Evolutionary conservation across 2,329 filamentous ascomycete genomes (phyloP).

Genomic region (Trichophyton mentagrophytes): DNA sequence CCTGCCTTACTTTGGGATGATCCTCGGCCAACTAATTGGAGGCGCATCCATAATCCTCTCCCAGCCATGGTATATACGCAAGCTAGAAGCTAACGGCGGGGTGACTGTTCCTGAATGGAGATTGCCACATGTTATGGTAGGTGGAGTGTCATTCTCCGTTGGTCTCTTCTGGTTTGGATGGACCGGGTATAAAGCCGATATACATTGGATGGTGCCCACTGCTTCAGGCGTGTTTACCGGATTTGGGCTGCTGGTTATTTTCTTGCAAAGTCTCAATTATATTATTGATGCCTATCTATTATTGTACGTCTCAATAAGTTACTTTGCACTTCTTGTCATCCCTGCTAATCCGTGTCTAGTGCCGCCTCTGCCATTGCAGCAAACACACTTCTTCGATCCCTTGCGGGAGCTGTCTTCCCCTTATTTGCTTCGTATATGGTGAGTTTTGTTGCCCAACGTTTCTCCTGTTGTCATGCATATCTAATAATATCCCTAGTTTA

Average conservation of each 20-base stretch:
- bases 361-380: slow-evolving; percentile 40
- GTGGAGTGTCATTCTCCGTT: slow-evolving; percentile 31
- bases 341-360: slow-evolving; percentile 16
- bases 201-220: slow-evolving; percentile 32
- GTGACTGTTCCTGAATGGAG: slow-evolving; percentile 30
- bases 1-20: slow-evolving; percentile 34
- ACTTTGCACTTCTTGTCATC: background rate
- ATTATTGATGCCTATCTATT: slow-evolving; percentile 27
- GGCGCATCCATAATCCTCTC: slow-evolving; percentile 30
- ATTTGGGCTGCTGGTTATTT: slow-evolving; percentile 37
- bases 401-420: slow-evolving; percentile 30
- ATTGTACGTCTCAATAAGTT: slow-evolving; percentile 15
- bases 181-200: slow-evolving; percentile 23
- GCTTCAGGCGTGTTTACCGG: slow-evolving; percentile 34
- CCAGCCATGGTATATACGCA: slow-evolving; percentile 27
- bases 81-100: slow-evolving; percentile 23
- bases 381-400: slow-evolving; percentile 38
- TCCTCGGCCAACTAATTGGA: slow-evolving; percentile 32
- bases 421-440: slow-evolving; percentile 24
- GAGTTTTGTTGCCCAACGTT: background rate
- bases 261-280: slow-evolving; percentile 37
- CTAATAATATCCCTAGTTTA: slow-evolving; percentile 16
- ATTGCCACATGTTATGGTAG: slow-evolving; percentile 37
- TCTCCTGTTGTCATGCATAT: background rate
- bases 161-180: slow-evolving; percentile 36